Evolutionary conservation across 1,139 yeast genomes (phyloP).

Genomic region (Yamadazyma triangularis): DNA sequence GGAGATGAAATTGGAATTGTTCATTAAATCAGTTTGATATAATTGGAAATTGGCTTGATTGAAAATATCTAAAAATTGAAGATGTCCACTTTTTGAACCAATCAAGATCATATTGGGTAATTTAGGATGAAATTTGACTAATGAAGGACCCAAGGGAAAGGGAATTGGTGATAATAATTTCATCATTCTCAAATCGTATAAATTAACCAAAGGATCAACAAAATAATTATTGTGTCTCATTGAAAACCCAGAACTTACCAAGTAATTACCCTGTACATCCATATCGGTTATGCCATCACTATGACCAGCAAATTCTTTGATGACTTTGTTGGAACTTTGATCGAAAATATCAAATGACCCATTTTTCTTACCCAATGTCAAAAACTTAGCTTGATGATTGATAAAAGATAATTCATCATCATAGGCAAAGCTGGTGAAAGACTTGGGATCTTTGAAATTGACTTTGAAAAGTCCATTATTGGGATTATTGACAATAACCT

Average conservation of each 20-base stretch:
- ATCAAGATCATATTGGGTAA: conserved; percentile 74
- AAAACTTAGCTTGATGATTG: conserved; percentile 30
- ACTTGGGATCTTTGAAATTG: conserved; percentile 55
- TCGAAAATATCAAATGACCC: conserved; percentile 82
- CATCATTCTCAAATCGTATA: conserved; percentile 75
- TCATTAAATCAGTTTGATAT: conserved; percentile 54
- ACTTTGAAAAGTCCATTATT: conserved; percentile 45
- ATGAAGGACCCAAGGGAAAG: conserved; percentile 87
- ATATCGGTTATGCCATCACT: conserved; percentile 73
- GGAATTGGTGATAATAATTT: conserved; percentile 76
- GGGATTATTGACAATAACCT: conserved; percentile 31
- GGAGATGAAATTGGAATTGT: conserved; percentile 32
- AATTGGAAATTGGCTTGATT: conserved; percentile 65
- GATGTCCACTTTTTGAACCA: conserved; percentile 73
- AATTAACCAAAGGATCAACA: conserved; percentile 76
- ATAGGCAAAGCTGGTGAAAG: conserved; percentile 19
- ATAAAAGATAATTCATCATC: conserved; percentile 32
- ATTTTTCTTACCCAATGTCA: conserved; percentile 61
- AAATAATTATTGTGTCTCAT: conserved; percentile 38
- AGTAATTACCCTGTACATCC: conserved; percentile 69
- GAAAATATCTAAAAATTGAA: conserved; percentile 79
- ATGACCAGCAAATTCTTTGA: conserved; percentile 67
- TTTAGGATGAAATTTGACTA: conserved; percentile 81
- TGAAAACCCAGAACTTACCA: conserved; percentile 82
- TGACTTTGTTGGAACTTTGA: conserved; percentile 48